Evolutionary conservation across 192 early-diverging fungal genomes (phyloP).

Genomic region (Backusella psychrophila): DNA sequence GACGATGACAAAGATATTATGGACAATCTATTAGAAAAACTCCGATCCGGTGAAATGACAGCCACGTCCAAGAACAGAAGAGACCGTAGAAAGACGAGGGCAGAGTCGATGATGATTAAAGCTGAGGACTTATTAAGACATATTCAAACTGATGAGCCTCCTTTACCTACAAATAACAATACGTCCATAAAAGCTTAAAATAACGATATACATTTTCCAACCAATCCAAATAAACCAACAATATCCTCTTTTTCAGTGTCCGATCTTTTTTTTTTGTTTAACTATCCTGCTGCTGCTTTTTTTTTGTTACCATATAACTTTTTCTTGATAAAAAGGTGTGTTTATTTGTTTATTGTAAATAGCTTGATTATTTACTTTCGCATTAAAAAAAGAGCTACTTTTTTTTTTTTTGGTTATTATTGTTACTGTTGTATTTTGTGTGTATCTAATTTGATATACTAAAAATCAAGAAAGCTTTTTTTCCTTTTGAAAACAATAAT

Average conservation of each 20-base stretch:
- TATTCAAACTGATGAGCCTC: constrained; percentile 39
- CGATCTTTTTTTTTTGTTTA: background rate
- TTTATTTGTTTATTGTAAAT: background rate
- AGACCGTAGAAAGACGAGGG: constrained; percentile 24
- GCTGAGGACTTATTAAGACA: constrained; percentile 42
- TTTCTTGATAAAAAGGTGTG: background rate
- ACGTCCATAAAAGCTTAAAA: background rate
- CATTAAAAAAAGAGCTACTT: background rate
- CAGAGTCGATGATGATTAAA: constrained; percentile 35
- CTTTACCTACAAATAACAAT: background rate
- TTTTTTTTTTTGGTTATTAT: background rate
- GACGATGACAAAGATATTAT: constrained; percentile 72
- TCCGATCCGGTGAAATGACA: constrained; percentile 62
- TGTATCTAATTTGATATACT: background rate
- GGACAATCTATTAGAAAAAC: constrained; percentile 70
- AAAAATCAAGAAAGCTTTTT: background rate
- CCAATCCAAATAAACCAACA: background rate
- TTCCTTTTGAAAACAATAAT: background rate
- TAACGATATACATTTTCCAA: background rate
- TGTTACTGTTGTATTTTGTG: background rate
- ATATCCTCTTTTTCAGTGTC: constrained; percentile 7
- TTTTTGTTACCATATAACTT: background rate
- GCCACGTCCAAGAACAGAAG: constrained; percentile 38
- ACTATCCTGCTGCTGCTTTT: background rate
- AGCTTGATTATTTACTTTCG: background rate